phyloP scores from a whole-genome alignment of 2,329 filamentous ascomycete genomes.

The Fusarium sublunatum region DNA sequence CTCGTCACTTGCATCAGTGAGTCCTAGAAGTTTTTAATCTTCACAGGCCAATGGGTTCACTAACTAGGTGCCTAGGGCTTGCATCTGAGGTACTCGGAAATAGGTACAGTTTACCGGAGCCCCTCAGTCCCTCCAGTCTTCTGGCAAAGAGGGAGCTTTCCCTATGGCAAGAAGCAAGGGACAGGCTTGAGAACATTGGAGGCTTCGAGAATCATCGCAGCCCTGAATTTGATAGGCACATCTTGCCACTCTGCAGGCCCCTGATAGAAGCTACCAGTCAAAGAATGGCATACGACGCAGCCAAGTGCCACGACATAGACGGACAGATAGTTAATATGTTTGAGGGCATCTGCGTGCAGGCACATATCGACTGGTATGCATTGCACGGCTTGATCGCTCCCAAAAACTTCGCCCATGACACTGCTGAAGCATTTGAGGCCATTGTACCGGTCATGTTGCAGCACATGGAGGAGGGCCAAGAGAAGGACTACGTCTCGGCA shows the following conservation, averaged over 20 bases:
- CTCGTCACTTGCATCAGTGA: constrained; percentile 19
- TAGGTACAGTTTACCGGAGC: no score
- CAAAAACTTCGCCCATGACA: not conserved
- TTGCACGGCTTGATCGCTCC: not conserved
- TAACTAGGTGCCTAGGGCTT: not conserved
- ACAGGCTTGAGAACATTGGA: not conserved
- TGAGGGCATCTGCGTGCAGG: not conserved
- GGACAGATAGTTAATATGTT: not conserved
- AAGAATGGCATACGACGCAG: constrained; percentile 15
- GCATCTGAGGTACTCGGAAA: not conserved
- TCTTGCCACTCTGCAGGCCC: not conserved
- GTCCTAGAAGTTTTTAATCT: not conserved
- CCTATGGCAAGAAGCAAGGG: not conserved
- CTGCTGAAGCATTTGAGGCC: not conserved
- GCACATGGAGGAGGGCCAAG: not conserved
- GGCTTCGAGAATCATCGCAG: not conserved
- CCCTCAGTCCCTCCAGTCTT: not conserved
- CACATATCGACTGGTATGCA: not conserved
- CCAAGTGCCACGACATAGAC: not conserved
- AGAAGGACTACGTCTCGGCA: not conserved
- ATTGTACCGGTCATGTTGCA: not conserved
- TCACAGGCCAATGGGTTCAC: not conserved
- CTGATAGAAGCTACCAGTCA: constrained; percentile 3
- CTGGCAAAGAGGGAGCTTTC: not conserved
- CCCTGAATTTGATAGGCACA: not conserved